A percentile compares a stretch with the other conserved stretches of the same genome.
phyloP scores from a whole-genome alignment of 2,329 filamentous ascomycete genomes.

The Fulvia fulva region DNA sequence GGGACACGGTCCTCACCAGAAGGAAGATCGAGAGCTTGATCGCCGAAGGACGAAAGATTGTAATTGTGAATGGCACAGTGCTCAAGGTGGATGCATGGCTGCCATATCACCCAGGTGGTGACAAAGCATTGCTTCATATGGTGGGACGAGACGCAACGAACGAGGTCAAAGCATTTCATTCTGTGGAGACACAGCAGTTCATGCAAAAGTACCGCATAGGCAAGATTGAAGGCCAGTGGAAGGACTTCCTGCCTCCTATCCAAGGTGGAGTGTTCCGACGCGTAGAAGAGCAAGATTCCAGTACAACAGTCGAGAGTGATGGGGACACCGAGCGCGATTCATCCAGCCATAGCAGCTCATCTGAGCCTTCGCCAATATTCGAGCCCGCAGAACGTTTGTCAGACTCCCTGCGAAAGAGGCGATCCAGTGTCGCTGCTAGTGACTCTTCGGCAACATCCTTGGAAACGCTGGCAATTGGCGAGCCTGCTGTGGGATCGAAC shows the following conservation, averaged over 20 bases:
- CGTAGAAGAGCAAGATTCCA: conserved; percentile 37
- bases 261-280: conserved; percentile 76
- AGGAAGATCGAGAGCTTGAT: conserved; percentile 70
- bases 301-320: conserved; percentile 21
- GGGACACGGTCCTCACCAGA: conserved; percentile 26
- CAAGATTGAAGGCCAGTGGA: conserved; percentile 73
- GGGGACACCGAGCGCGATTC: conserved; percentile 34
- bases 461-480: conserved; percentile 48
- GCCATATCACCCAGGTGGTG: conserved; percentile 84
- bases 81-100: conserved; percentile 87
- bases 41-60: conserved; percentile 71
- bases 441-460: conserved; percentile 57
- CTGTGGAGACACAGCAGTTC: conserved; percentile 65
- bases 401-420: conserved; percentile 34
- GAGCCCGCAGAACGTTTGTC: conserved; percentile 46
- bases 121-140: conserved; percentile 89
- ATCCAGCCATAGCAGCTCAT: conserved; percentile 54
- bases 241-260: conserved; percentile 84
- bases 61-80: conserved; percentile 77
- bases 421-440: conserved; percentile 30
- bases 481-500: conserved; percentile 29
- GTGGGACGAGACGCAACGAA: conserved; percentile 69
- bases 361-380: conserved; percentile 55
- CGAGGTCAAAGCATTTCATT: conserved; percentile 93
- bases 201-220: conserved; percentile 86